Base-by-base conservation (phyloP, 345 rosid species). In the Populus tremula region DNA sequence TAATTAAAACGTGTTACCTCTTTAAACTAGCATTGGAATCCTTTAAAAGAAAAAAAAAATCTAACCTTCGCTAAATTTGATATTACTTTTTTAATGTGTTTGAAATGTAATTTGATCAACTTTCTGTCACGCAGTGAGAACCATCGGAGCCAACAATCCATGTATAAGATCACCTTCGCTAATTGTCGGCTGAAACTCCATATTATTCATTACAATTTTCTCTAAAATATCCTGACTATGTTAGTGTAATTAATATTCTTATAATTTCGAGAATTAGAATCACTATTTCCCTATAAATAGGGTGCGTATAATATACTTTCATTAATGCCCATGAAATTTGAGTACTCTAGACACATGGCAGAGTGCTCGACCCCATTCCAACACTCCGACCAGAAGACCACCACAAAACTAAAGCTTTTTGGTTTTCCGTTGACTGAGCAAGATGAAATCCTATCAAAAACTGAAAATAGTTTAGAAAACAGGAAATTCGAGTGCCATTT, bases 401-500 rank as follows among this genome's bases (percentile, higher is more conserved):
- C 77, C 68, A 43, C 85, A 45, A 31, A 76, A 31, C 20, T 85
- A 6, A 88, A 80, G 80, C 84, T 88, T 9, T 88, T 86, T 41
- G 91, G 91, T 12, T 82, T 88, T 53, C 74, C 82, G 18, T 27
- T 86, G 67, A 78, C 77, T 6, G 79, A 76, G 3, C 80, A 69
- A 2, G 35, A 33, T 7, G 80, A 78, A 67, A 64, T 23, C 62
- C 39, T 36, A n/a, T 73, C 45, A 12, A 78, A 75, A 62, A 62
- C 70, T 56, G 81, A 27, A 17, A 43, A 53, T 38, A 80, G n/a
- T 20, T 18, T 31, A 45, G 82, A 80, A 38, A 81, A n/a, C 72
- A 84, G 83, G 78, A 88, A 80, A 68, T 88, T 85, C 78, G 88
- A 87, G 85, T 90, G 93, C 69, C 89, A 87, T 27, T 90, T 86